Evolutionary conservation across 345 rosid genomes (phyloP), one percentile per base, ranked within the genome.

Genomic region (Nephelium lappaceum): DNA sequence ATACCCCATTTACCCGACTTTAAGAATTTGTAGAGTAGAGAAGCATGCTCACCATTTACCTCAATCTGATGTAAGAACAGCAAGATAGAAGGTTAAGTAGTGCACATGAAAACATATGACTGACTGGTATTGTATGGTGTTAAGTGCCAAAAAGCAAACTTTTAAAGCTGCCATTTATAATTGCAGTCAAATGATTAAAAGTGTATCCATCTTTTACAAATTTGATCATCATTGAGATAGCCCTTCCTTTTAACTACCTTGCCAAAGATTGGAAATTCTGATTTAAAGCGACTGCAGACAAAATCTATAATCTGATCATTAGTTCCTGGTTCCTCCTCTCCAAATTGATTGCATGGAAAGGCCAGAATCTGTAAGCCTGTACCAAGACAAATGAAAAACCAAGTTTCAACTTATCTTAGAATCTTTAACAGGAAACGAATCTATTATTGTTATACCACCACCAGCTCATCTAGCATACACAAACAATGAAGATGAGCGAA

Each of bases 281-380:
- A 91, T 80, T 89, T 93, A 81, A 95, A 95, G 27, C 84, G 85
- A 62, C 92, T 88, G 83, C 98, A 95, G 2, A 90, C 98, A 79
- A 86, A 87, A 49, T 91, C 89, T 7, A 82, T 65, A 57, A 93
- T 93, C 84, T 95, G 84, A 45, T 85, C 84, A 81, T 81, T 91
- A 70, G 79, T 89, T 82, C 97, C 98, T 0, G 95, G 95, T 83
- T 95, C 98, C 91, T 95, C 93, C 18, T 90, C 90, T 0, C 89
- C 93, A 80, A 95, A 95, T 79, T 93, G 98, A 84, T 95, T 95
- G 87, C 98, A 93, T 10, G 98, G 98, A 80, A 93, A 95, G 68
- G 95, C 97, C 79, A 91, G 73, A 81, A 95, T 91, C 87, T 93
- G 95, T 11, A 95, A 77, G 67, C 98, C 97, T 93, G 87, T 25